Conservation (phyloP, 106 monocot species). For the Chionographis japonica region DNA sequence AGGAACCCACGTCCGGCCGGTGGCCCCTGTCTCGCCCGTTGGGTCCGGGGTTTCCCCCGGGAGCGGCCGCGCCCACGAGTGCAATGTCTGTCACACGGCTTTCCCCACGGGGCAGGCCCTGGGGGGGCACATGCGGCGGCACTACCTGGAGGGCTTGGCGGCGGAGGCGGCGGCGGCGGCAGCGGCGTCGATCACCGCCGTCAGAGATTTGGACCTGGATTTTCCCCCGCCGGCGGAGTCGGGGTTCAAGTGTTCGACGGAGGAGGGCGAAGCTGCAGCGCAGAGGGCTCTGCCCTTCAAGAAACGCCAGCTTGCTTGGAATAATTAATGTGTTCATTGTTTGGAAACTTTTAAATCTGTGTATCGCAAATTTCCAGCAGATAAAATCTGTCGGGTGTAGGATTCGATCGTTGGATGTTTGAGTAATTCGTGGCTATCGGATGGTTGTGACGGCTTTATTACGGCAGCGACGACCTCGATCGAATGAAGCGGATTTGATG, state of each 20-base stretch:
- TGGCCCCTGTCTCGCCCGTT: background rate
- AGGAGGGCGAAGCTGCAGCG: background rate
- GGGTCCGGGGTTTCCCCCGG: background rate
- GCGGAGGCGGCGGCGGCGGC: background rate
- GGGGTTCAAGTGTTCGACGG: background rate
- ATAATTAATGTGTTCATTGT: no score
- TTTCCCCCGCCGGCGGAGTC: slow-evolving; percentile 6
- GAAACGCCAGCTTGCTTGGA: no score
- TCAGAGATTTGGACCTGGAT: slow-evolving; percentile 19
- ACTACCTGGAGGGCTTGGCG: slow-evolving; percentile 15
- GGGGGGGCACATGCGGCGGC: slow-evolving; percentile 26
- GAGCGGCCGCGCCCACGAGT: slow-evolving; percentile 8
- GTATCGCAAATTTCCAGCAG: no score
- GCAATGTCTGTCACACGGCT: slow-evolving; percentile 8
- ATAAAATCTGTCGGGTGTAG: no score
- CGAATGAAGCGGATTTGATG: no score
- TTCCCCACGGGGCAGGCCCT: slow-evolving; percentile 27
- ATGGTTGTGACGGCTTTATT: no score
- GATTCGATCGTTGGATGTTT: no score
- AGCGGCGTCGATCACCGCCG: background rate
- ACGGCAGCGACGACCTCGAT: no score
- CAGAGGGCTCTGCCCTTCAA: background rate
- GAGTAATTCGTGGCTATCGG: no score
- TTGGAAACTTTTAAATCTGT: no score
- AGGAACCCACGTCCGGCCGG: background rate